Conservation (phyloP, 2,329 filamentous ascomycete genomes). For the Phaeosphaeria sp. region DNA sequence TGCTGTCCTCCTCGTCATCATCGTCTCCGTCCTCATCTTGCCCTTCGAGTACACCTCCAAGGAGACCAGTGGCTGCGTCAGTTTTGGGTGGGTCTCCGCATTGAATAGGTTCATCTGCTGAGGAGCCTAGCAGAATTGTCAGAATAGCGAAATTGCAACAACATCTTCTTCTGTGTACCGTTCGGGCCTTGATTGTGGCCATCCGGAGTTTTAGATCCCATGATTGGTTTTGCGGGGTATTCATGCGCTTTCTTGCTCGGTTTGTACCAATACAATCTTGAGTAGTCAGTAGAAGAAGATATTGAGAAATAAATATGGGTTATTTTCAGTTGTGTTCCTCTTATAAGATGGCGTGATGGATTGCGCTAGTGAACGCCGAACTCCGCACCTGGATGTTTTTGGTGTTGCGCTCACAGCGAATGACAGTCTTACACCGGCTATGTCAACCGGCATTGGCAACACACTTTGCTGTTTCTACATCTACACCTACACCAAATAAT, state of each 20-base stretch:
- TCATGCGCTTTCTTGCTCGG: background rate
- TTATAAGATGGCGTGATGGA: background rate
- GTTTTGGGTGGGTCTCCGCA: constrained; percentile 42
- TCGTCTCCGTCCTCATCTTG: constrained; percentile 57
- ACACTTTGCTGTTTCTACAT: background rate
- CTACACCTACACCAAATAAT: background rate
- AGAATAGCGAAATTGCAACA: constrained; percentile 10
- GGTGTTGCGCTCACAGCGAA: too few species aligned
- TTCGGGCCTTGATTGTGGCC: background rate
- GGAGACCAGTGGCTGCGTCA: constrained; percentile 43
- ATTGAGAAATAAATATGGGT: background rate
- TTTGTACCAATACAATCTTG: background rate
- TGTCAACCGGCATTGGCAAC: background rate
- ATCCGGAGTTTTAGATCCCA: constrained; percentile 2
- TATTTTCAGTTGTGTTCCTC: background rate
- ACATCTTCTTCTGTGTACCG: background rate
- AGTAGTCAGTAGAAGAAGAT: background rate
- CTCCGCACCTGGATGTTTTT: background rate
- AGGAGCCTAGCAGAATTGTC: constrained; percentile 32
- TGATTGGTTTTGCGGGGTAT: background rate
- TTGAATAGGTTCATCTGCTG: constrained; percentile 29
- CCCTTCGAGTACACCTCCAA: constrained; percentile 48
- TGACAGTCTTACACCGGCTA: background rate
- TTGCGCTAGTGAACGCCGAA: background rate
- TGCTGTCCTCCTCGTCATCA: constrained; percentile 58